These are phyloP conservation scores for Salix dunnii DNA, from an alignment of 345 rosid species.

Conservation along the genomic window DNA sequence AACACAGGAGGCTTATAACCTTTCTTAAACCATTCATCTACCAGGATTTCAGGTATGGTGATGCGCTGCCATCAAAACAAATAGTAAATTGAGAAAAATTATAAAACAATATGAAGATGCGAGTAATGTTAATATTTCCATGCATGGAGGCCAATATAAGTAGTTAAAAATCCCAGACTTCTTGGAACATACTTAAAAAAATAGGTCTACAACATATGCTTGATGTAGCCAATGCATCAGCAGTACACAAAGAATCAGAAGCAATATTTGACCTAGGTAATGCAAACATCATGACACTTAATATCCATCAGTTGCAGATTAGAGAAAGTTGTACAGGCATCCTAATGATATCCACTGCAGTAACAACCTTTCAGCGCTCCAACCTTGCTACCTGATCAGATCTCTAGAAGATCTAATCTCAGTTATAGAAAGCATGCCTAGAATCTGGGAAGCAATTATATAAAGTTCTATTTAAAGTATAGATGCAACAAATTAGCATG, in stretches of 20 bases:
- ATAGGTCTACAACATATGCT: neutral
- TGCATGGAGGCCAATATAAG: neutral
- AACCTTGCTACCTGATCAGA: neutral
- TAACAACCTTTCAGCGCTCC: neutral
- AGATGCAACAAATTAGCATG: neutral
- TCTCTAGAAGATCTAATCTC: neutral
- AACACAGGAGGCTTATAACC: constrained; percentile 78
- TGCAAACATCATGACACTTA: neutral
- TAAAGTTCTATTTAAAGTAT: neutral
- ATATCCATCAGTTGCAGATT: neutral
- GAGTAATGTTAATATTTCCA: neutral
- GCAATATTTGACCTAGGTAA: neutral
- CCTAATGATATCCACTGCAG: neutral
- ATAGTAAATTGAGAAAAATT: neutral
- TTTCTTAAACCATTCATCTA: constrained; percentile 89
- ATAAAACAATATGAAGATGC: neutral
- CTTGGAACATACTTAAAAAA: neutral
- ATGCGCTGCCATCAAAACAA: constrained; percentile 58
- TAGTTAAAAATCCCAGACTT: neutral
- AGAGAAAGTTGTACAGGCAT: neutral
- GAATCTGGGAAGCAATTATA: neutral
- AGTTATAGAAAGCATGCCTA: neutral
- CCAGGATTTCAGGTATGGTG: constrained; percentile 70
- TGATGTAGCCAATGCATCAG: neutral
- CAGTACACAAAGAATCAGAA: neutral